These are phyloP conservation scores for Aspergillus carbonarius DNA, from an alignment of 2,329 filamentous ascomycete genomes.

Conservation along the genomic window DNA sequence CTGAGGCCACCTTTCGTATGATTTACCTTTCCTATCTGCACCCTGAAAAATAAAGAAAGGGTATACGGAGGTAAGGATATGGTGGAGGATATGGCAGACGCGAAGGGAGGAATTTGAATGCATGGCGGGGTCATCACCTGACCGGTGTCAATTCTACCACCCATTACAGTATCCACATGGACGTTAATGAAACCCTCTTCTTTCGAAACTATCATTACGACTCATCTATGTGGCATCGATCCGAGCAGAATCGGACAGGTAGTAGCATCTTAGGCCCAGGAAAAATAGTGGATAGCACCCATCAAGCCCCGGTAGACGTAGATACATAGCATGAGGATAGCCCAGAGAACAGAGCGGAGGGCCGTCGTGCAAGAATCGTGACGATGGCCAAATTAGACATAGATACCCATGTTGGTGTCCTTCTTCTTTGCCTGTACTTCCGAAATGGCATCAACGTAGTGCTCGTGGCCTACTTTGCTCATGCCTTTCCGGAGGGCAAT, in stretches of 20 bases:
- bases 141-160: not conserved
- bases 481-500: conserved; percentile 92
- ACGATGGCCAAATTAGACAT: conserved; percentile 33
- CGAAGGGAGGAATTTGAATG: not conserved
- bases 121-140: not conserved
- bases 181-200: not conserved
- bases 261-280: not conserved
- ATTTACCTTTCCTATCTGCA: too few relatives aligned
- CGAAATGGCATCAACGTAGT: conserved; percentile 97
- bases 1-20: too few relatives aligned
- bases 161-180: too few relatives aligned
- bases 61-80: too few relatives aligned
- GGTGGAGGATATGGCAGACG: not conserved
- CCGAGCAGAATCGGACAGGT: not conserved
- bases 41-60: too few relatives aligned
- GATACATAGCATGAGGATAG: not conserved
- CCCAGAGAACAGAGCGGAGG: not conserved
- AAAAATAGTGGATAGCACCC: not conserved
- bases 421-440: conserved; percentile 92
- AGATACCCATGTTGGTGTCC: conserved; percentile 59
- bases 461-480: conserved; percentile 95
- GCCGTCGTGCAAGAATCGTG: conserved; percentile 6
- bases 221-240: conserved; percentile 2
- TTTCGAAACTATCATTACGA: not conserved
- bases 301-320: not conserved